Evolutionary conservation across 805 yeast species (phyloP), one percentile per base, ranked within the genome.

Genomic region (Ogataea wickerhamii): DNA sequence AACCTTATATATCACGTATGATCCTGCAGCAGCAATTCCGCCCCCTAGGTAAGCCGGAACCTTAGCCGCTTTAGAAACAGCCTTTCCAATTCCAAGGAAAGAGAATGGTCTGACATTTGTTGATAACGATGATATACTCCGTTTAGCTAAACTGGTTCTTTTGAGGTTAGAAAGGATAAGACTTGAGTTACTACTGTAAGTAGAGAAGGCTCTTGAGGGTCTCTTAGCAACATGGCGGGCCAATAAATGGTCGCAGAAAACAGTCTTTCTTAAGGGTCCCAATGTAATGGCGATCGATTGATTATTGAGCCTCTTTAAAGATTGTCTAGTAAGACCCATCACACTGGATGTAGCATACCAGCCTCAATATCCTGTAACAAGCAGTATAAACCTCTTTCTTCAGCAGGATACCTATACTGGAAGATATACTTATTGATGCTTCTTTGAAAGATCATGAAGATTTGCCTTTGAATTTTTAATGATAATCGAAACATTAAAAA

Each of bases 21-120:
- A 82, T 0, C 96, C 95, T 6, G 95, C 96, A 8, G 97, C 98
- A 2, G 95, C 96, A 24, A 88, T 62, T 0, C 95, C 88, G 6
- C 95, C 89, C 2, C 97, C 98, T 0, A 88, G 66, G 45, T 82
- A 82, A 0, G 87, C 91, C 0, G 97, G 96, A 2, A 82, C 59
- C 45, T 73, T 75, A 1, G 76, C 67, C 1, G 73, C 70, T 38
- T 73, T 74, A 1, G 74, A 73, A 4, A 82, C 63, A 0, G 80
- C 59, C 55, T 74, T 80, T 18, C 82, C 81, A 11, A 71, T 40
- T 1, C 73, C 61, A 22, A 69, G 52, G 16, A 66, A 43, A 2
- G 67, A 60, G 35, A 66, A 55, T 4, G 41, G 32, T 21, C 63
- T 45, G 7, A 36, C 28, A 6, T 37, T 28, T 19, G 23, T 13